phyloP scores from a whole-genome alignment of 305 asterid species.

The Fraxinus paxiana region DNA sequence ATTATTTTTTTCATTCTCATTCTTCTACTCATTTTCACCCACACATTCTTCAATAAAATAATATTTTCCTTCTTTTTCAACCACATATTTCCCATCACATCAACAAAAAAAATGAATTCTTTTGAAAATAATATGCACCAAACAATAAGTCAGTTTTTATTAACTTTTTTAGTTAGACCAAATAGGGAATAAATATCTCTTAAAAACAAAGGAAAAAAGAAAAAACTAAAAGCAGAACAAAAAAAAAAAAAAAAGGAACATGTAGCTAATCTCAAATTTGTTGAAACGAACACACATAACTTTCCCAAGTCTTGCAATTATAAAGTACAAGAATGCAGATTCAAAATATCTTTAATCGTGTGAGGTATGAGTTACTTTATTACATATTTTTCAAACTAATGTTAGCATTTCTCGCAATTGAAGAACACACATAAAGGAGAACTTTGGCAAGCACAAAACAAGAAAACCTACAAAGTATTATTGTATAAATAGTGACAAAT shows the following conservation, averaged over 20 bases:
- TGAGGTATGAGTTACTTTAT: neutral
- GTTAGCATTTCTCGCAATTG: neutral
- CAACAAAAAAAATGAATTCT: too few species aligned
- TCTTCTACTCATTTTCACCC: too few species aligned
- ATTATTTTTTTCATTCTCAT: too few species aligned
- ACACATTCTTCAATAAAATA: too few species aligned
- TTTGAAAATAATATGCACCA: too few species aligned
- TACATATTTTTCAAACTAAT: neutral
- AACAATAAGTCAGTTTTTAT: too few species aligned
- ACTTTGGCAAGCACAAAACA: neutral
- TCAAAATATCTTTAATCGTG: neutral
- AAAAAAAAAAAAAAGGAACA: neutral
- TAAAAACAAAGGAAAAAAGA: neutral
- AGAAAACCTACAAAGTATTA: neutral
- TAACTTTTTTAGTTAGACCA: neutral
- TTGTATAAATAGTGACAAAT: neutral
- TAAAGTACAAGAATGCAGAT: neutral
- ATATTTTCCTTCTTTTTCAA: too few species aligned
- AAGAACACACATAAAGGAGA: neutral
- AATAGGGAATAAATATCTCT: neutral
- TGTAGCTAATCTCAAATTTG: neutral
- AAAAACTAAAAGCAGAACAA: neutral
- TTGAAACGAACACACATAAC: neutral
- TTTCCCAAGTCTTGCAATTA: neutral
- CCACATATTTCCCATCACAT: too few species aligned